Base-by-base conservation (phyloP, 208 protist genomes). In the Zelonia costaricensis region DNA sequence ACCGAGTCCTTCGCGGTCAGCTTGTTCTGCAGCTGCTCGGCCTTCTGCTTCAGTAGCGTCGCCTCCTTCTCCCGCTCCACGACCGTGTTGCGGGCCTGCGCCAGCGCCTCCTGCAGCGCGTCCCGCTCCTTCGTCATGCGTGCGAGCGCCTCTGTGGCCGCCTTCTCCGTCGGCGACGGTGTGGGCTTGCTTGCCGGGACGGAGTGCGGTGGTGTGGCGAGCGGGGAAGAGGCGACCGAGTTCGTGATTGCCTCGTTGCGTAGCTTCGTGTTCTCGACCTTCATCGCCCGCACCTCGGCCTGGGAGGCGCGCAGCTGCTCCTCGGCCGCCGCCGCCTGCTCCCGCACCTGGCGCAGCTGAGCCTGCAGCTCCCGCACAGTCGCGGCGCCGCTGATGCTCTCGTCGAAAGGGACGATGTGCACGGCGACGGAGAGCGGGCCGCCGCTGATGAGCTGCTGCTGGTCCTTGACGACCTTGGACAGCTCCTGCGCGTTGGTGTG, bases 371-470 rank as follows among this genome's bases (percentile, higher is more conserved):
- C 78, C 10, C 51, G 43, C 31, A 83, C 31, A 0, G 73, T 60
- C 16, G 80, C 54, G 38, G 31, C 52, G 36, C 15, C 46, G 30
- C 20, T 42, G 36, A n/a, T 49, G n/a, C 49, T 62, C 13, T 69
- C 71, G 6, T 67, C 67, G 6, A 56, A 20, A 10, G 79, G 69
- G 10, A 82, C 63, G 40, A 93, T 63, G 16, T 66, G 78, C 27
- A 91, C 70, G 1, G 53, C 28, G 5, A 86, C 72, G 3, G 71
- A 20, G 8, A 80, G 39, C 12, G 72, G 72, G 16, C 78, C 74
- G 43, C 56, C 65, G 57, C 73, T 89, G 31, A 91, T 78, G 8
- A 51, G 69, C 55, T 88, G 57, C 72, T 93, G 86, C 66, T 89
- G 86, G 9, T 78, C 67, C n/a, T 78, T 60, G 39, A 93, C 59